phyloP scores from a whole-genome alignment of 345 rosid species.

The Murraya koenigii region DNA sequence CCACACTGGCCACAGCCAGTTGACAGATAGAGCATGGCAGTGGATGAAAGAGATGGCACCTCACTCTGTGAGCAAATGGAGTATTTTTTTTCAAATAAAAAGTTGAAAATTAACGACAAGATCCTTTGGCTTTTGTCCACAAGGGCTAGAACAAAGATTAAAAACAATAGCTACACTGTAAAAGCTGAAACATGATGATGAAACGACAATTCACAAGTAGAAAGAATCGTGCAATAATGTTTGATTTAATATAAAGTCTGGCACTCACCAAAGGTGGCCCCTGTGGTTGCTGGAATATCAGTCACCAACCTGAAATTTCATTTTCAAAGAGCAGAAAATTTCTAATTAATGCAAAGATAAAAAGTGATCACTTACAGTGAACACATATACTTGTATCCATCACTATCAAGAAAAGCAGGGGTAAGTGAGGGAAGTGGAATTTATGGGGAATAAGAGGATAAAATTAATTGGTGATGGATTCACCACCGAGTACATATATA shows the following conservation, averaged over 20 bases:
- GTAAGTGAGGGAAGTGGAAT: no score
- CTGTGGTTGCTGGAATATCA: constrained; percentile 73
- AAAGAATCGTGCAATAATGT: neutral
- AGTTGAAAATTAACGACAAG: neutral
- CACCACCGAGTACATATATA: no score
- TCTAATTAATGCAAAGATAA: neutral
- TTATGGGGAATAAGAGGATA: no score
- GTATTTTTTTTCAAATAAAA: no score
- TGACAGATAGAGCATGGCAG: no score
- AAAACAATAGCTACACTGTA: neutral
- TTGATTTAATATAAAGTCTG: neutral
- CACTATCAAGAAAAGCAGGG: no score
- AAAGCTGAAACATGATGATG: neutral
- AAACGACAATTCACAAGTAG: neutral
- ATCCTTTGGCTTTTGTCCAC: neutral
- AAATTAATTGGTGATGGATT: no score
- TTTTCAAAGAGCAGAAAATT: neutral
- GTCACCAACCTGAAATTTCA: constrained; percentile 57
- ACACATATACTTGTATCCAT: no score
- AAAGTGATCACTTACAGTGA: no score
- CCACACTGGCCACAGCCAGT: no score
- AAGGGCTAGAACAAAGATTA: neutral
- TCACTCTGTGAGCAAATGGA: no score
- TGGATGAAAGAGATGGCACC: no score
- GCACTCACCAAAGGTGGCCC: constrained; percentile 48